Evolutionary conservation across 768 basidiomycete species (phyloP).

Genomic region (Aureoboletus auriporus): DNA sequence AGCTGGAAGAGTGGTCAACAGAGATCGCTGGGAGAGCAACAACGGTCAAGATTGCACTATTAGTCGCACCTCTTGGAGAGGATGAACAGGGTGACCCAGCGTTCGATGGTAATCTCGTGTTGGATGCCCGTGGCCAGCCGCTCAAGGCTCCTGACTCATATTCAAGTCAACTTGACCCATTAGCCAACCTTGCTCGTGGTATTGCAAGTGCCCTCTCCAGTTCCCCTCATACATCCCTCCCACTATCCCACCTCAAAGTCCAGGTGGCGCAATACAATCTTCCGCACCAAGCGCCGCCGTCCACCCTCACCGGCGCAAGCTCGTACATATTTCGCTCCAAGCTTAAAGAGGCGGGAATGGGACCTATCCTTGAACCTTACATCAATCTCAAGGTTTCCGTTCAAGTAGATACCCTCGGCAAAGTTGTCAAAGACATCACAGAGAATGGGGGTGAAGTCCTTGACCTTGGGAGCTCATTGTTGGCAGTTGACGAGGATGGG

Average conservation of each 20-base stretch:
- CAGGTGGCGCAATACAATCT: conserved; percentile 44
- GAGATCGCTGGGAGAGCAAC: conserved; percentile 57
- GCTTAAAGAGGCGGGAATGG: conserved; percentile 60
- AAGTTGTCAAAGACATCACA: conserved; percentile 78
- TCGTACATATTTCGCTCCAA: conserved; percentile 60
- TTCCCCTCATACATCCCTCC: conserved; percentile 74
- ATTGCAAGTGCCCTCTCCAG: conserved; percentile 68
- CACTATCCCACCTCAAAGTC: conserved; percentile 61
- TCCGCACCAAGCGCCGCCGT: conserved; percentile 41
- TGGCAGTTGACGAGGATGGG: conserved; percentile 35
- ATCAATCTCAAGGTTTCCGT: conserved; percentile 66
- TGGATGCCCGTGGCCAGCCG: conserved; percentile 49
- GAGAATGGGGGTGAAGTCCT: conserved; percentile 78
- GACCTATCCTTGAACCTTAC: conserved; percentile 77
- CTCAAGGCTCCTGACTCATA: conserved; percentile 50
- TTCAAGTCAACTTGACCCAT: conserved; percentile 39
- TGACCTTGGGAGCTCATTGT: conserved; percentile 46
- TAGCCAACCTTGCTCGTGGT: conserved; percentile 60
- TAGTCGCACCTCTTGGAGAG: conserved; percentile 49
- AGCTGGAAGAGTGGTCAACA: conserved; percentile 52
- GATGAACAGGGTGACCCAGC: conserved; percentile 59
- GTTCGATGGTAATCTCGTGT: conserved; percentile 77
- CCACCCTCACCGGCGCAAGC: conserved; percentile 61
- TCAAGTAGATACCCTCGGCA: conserved; percentile 64
- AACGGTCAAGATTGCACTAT: conserved; percentile 49